Base-by-base conservation (phyloP, 139 green algal species). In the Raphidocelis subcapitata region DNA sequence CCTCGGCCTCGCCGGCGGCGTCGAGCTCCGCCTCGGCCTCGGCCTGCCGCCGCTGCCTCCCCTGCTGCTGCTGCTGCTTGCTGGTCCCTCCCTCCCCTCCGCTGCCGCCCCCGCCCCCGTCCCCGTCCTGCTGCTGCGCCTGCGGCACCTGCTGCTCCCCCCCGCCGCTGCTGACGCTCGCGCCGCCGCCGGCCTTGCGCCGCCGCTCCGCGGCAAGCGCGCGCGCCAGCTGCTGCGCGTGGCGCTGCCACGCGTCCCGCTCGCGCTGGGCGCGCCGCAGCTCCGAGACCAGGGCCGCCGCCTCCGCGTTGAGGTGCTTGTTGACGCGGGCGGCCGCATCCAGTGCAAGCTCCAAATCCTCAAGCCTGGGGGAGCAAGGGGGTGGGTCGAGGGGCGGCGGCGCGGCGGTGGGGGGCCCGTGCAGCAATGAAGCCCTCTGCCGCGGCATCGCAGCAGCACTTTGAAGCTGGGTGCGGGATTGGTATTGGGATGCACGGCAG, bases 311-410 rank as follows among this genome's bases (percentile, higher is more conserved):
- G 1, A 87, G 65, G 60, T 78, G 73, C 18, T 60, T 65, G 60
- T 88, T 90, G 3, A 90, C 77, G n/a, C 71, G 55, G 23, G 74
- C 56, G 26, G 80, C 81, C 28, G 71, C 73, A 5, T 86, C 64
- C 2, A 88, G 79, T 5, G 75, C 74, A 16, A 80, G 37, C 49
- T 83, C 55, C 3, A 89, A 60, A 14, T 82, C 81, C 33, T 79
- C 47, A 21, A 83, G 61, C 57, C 69, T 86, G 56, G 61, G 41
- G 41, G 41, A n/a, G n/a, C n/a, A n/a, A n/a, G n/a, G n/a, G n/a
- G n/a, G n/a, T n/a, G n/a, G n/a, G n/a, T n/a, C n/a, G n/a, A n/a
- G n/a, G n/a, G n/a, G n/a, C n/a, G n/a, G n/a, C n/a, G n/a, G n/a
- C n/a, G n/a, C n/a, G n/a, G n/a, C n/a, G n/a, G n/a, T n/a, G n/a